A percentile compares a stretch with the other conserved stretches of the same genome.
These are phyloP conservation scores for Annulohypoxylon bovei DNA, from an alignment of 495 filamentous ascomycete species.

Conservation along the genomic window DNA sequence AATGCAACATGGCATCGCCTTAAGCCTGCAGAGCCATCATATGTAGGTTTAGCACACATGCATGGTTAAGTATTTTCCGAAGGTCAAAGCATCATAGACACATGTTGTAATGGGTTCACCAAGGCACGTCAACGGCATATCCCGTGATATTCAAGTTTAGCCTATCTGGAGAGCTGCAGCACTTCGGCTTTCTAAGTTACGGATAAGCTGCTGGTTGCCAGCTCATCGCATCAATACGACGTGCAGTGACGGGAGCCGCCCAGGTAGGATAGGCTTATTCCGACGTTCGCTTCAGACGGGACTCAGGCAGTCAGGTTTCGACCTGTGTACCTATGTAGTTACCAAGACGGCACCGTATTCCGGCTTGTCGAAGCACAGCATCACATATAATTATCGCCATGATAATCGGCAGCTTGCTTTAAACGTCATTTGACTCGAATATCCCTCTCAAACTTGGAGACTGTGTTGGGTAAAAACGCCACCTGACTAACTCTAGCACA, in stretches of 20 bases:
- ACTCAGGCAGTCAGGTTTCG: background rate
- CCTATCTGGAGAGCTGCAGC: slow-evolving; percentile 30
- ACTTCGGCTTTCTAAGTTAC: slow-evolving; percentile 30
- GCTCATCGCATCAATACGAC: slow-evolving; percentile 26
- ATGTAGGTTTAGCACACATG: background rate
- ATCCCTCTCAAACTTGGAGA: background rate
- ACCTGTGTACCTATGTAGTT: background rate
- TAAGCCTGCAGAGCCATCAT: background rate
- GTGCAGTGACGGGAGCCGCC: slow-evolving; percentile 27
- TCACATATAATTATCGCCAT: slow-evolving; percentile 9
- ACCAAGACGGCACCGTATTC: slow-evolving; percentile 15
- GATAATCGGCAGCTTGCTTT: background rate
- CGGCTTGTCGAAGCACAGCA: slow-evolving; percentile 7
- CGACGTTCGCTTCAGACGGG: slow-evolving; percentile 25
- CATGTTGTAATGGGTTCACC: background rate
- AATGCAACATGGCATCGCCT: slow-evolving; percentile 10
- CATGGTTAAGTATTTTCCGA: slow-evolving; percentile 17
- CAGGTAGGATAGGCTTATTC: slow-evolving; percentile 22
- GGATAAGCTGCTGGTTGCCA: slow-evolving; percentile 36
- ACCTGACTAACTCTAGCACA: slow-evolving; percentile 2
- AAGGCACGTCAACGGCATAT: slow-evolving; percentile 24
- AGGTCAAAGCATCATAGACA: background rate
- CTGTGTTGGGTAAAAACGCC: background rate
- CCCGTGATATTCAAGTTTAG: slow-evolving; percentile 38
- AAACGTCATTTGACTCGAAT: background rate